Conservation (phyloP, 768 basidiomycete species). For the Leccinum arenicola region DNA sequence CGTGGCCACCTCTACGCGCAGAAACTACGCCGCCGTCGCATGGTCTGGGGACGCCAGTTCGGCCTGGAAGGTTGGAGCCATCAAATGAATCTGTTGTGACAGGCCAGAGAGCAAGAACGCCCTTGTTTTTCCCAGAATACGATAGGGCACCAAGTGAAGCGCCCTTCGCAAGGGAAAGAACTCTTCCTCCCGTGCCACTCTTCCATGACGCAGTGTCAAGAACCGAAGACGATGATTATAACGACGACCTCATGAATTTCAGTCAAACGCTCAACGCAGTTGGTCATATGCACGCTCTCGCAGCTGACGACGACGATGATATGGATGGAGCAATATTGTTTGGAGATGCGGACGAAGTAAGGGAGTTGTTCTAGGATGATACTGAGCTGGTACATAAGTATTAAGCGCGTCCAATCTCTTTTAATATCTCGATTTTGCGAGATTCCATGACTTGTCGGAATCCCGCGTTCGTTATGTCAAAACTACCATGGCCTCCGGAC, state of each 20-base stretch:
- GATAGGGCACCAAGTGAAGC: constrained; percentile 42
- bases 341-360: constrained; percentile 79
- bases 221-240: constrained; percentile 33
- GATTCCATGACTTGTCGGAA: constrained; percentile 64
- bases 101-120: constrained; percentile 48
- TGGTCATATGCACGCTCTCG: constrained; percentile 54
- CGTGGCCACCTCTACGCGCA: constrained; percentile 58
- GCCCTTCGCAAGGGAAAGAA: constrained; percentile 26
- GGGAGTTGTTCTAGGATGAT: constrained; percentile 45
- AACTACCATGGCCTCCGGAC: constrained; percentile 77
- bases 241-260: constrained; percentile 64
- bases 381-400: constrained; percentile 7
- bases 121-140: constrained; percentile 72
- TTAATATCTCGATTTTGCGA: constrained; percentile 68
- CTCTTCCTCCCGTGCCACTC: constrained; percentile 41
- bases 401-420: constrained; percentile 74
- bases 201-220: constrained; percentile 36
- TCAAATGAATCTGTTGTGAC: constrained; percentile 11
- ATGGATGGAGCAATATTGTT: constrained; percentile 72
- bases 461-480: constrained; percentile 78
- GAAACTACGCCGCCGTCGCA: constrained; percentile 33
- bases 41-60: constrained; percentile 26
- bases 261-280: constrained; percentile 66
- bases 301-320: constrained; percentile 72
- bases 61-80: constrained; percentile 28